phyloP scores from a whole-genome alignment of 192 early-diverging fungal species.

The Coemansia sp. region DNA sequence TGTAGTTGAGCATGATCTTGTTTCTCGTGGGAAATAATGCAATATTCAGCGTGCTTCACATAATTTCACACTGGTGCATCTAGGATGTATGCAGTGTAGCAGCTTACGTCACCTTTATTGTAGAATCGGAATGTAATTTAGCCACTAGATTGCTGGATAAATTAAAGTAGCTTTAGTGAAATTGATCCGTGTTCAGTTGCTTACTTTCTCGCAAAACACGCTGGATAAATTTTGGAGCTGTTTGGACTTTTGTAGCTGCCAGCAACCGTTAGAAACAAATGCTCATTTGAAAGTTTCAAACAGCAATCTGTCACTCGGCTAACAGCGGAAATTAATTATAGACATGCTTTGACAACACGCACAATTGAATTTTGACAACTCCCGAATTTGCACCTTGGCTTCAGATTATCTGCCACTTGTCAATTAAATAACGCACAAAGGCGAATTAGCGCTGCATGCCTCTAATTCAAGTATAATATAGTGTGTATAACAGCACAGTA shows the following conservation, averaged over 20 bases:
- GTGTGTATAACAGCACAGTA: not conserved
- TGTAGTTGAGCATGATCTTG: not conserved
- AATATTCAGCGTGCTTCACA: not conserved
- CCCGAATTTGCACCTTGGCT: not conserved
- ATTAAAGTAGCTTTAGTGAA: not conserved
- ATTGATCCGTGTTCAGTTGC: not conserved
- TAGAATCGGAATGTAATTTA: not conserved
- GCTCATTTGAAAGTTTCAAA: not conserved
- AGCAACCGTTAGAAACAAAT: not conserved
- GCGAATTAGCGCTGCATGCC: not conserved
- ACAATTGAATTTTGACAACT: not conserved
- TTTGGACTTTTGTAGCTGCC: not conserved
- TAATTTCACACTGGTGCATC: not conserved
- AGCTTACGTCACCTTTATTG: slow-evolving; percentile 3
- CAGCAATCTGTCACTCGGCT: not conserved
- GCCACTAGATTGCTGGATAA: not conserved
- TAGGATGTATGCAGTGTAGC: not conserved
- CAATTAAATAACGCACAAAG: too few relatives aligned
- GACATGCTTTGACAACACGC: not conserved
- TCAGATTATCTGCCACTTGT: not conserved
- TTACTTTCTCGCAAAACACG: not conserved
- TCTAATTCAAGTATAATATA: not conserved
- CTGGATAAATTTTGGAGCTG: not conserved
- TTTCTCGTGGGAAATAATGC: not conserved
- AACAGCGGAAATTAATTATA: not conserved